Conservation (phyloP, 441 rosid genomes). For the Dalechampia spathulata region DNA sequence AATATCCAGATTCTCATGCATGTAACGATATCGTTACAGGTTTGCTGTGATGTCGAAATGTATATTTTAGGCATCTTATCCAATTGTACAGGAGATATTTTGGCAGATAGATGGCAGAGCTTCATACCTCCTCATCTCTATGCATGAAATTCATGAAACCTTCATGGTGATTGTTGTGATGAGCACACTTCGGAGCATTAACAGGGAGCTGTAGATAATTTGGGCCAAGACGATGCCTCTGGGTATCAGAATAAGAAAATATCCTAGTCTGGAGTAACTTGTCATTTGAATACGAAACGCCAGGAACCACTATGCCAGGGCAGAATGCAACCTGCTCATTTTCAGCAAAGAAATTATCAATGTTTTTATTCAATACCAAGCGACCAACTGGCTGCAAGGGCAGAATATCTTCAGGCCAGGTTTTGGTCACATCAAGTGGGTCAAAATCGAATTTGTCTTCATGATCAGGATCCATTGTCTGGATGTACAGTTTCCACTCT, state of each 20-base stretch:
- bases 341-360: slow-evolving; percentile 94
- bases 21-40: not conserved
- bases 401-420: slow-evolving; percentile 94
- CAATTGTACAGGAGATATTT: not conserved
- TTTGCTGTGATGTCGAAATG: not conserved
- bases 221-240: slow-evolving; percentile 99
- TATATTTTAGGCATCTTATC: not conserved
- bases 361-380: slow-evolving; percentile 92
- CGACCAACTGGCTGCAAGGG: slow-evolving; percentile 98
- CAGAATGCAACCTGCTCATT: slow-evolving; percentile 95
- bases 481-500: slow-evolving; percentile 84
- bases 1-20: not conserved
- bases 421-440: slow-evolving; percentile 94
- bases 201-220: slow-evolving; percentile 90
- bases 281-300: slow-evolving; percentile 81
- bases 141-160: slow-evolving; percentile 97
- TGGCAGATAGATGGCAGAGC: not conserved
- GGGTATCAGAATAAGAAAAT: slow-evolving; percentile 90
- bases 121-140: slow-evolving; percentile 78
- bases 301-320: slow-evolving; percentile 94
- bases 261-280: slow-evolving; percentile 83
- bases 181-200: slow-evolving; percentile 90
- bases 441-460: slow-evolving; percentile 85
- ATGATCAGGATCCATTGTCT: slow-evolving; percentile 75
- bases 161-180: slow-evolving; percentile 91